Evolutionary conservation across 345 rosid species (phyloP), one percentile per base, ranked within the genome.

Genomic region (Pugionium dolabratum): DNA sequence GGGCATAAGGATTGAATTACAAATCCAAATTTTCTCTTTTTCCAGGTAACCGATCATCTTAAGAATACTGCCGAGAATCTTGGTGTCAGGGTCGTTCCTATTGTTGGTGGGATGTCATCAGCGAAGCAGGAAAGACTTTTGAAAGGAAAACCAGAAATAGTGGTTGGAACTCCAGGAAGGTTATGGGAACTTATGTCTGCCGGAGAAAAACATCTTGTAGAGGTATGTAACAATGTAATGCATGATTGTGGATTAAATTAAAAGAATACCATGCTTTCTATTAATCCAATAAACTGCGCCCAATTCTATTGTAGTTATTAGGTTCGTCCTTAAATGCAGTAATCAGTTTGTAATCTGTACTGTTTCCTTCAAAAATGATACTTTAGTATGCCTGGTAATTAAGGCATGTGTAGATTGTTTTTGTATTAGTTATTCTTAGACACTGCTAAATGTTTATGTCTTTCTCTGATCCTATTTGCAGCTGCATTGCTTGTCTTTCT

Each of bases 121-220:
- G 96, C 88, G 58, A 90, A 90, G 78, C 99, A 90, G 73, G 92
- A 88, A 79, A 82, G 99, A 54, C 88, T 90, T 66, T 54, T 94
- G 32, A 85, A 84, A 81, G 77, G 80, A 48, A 86, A 95, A 81
- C 99, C 99, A 43, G 99, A 85, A 63, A 76, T 94, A 54, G 79
- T 94, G 64, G 93, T 94, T 62, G 99, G 81, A 75, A 94, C 97
- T 67, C 97, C 99, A 29, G 97, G 99, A 62, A 83, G 99, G 66
- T 79, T 94, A 54, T 94, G 99, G 99, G 93, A 90, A 80, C 95
- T 90, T 71, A 90, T 94, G 87, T 94, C 99, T 7, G 81, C 80
- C 11, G 96, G 97, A 76, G 96, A 90, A 77, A 77, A 72, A 59
- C 97, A 94, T 84, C 96, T 94, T 61, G 73, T 80, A 59, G 95